These are phyloP conservation scores for Aspergillus homomorphus DNA, from an alignment of 495 filamentous ascomycete species.

Conservation along the genomic window DNA sequence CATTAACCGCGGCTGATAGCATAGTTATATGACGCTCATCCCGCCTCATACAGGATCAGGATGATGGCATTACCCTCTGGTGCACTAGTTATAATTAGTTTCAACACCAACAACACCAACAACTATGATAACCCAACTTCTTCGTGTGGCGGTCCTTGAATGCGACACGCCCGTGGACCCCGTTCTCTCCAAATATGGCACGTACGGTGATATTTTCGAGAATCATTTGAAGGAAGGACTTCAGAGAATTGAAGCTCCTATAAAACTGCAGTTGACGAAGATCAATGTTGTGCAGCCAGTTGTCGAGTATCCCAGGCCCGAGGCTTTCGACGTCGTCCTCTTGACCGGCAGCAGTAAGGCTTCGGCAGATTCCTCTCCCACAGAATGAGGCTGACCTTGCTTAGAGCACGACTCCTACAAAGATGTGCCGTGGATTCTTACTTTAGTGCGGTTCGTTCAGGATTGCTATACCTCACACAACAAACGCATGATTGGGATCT, in stretches of 20 bases:
- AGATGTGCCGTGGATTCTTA: slow-evolving; percentile 67
- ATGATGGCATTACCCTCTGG: not conserved
- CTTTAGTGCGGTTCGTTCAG: slow-evolving; percentile 62
- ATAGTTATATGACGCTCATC: not conserved
- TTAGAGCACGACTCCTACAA: slow-evolving; percentile 57
- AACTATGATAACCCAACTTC: slow-evolving; percentile 18
- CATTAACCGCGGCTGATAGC: not conserved
- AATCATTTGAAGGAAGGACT: slow-evolving; percentile 53
- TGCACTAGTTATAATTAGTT: not conserved
- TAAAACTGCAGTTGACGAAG: slow-evolving; percentile 52
- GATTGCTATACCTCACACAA: slow-evolving; percentile 19
- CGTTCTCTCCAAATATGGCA: slow-evolving; percentile 56
- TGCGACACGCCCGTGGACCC: slow-evolving; percentile 64
- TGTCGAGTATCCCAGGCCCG: slow-evolving; percentile 57
- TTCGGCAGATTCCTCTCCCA: not conserved
- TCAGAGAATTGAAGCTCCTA: slow-evolving; percentile 25
- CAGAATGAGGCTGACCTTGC: not conserved
- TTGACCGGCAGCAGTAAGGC: slow-evolving; percentile 65
- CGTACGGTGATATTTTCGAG: slow-evolving; percentile 71
- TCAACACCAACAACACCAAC: not conserved
- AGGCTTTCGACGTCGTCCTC: slow-evolving; percentile 69
- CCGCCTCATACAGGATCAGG: not conserved
- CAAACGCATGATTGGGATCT: slow-evolving; percentile 72
- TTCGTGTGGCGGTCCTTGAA: slow-evolving; percentile 78
- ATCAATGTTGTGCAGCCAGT: slow-evolving; percentile 60